phyloP scores from a whole-genome alignment of 192 early-diverging fungal genomes.

The Kickxella alabastrina region DNA sequence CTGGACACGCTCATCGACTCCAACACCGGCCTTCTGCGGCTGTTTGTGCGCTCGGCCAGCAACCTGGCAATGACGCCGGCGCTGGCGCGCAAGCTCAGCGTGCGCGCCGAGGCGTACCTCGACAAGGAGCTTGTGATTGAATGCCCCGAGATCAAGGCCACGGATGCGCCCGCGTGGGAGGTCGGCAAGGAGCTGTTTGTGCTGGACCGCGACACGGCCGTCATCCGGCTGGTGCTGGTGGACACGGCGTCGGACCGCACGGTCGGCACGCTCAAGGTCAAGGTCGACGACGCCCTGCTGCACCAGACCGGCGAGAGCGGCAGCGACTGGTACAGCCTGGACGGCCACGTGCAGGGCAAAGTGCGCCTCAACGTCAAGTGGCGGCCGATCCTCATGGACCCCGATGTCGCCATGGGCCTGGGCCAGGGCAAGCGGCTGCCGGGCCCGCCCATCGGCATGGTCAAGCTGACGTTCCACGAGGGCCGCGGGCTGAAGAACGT shows the following conservation, averaged over 20 bases:
- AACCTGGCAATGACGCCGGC: conserved; percentile 53
- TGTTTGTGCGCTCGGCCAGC: conserved; percentile 64
- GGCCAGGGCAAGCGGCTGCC: conserved; percentile 48
- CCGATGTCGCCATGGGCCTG: conserved; percentile 52
- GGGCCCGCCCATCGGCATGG: conserved; percentile 68
- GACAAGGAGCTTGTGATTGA: conserved; percentile 50
- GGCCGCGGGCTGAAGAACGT: conserved; percentile 81
- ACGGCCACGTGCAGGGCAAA: conserved; percentile 53
- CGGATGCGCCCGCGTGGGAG: conserved; percentile 79
- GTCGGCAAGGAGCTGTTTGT: conserved; percentile 67
- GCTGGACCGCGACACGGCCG: conserved; percentile 59
- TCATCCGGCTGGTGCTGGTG: conserved; percentile 59
- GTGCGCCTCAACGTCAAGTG: conserved; percentile 67
- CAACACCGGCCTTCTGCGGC: conserved; percentile 66
- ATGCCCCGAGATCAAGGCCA: conserved; percentile 68
- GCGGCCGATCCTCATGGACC: conserved; percentile 77
- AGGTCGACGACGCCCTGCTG: conserved; percentile 39
- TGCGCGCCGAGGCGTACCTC: conserved; percentile 56
- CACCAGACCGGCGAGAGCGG: conserved; percentile 46
- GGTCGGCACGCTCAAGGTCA: conserved; percentile 36
- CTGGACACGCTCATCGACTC: conserved; percentile 55
- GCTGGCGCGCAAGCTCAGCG: conserved; percentile 50
- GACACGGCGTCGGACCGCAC: conserved; percentile 46
- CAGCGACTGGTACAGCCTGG: conserved; percentile 64
- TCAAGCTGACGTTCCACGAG: conserved; percentile 70